Percentiles rank a stretch among this genome's conserved stretches.
phyloP scores from a whole-genome alignment of 2,329 filamentous ascomycete genomes.

The Colletotrichum somersetense region DNA sequence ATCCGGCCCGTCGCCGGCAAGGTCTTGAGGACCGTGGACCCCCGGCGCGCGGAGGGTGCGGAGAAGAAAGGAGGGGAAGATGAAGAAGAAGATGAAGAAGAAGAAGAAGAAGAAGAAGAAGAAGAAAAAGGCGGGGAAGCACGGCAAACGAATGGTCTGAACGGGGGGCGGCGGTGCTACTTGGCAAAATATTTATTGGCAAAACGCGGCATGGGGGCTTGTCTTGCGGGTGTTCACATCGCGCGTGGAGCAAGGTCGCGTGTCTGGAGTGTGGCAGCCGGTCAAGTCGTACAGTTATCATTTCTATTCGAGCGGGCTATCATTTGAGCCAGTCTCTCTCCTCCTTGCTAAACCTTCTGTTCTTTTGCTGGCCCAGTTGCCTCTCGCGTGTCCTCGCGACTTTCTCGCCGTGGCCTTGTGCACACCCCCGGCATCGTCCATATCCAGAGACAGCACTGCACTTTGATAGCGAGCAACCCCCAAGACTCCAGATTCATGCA shows the following conservation, averaged over 20 bases:
- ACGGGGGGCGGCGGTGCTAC: neutral
- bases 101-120: neutral
- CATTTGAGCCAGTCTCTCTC: neutral
- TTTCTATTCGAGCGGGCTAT: neutral
- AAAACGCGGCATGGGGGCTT: neutral
- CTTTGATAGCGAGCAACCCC: constrained; percentile 11
- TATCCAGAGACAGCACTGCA: neutral
- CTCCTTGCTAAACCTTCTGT: neutral
- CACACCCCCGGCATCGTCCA: neutral
- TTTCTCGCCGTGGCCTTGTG: neutral
- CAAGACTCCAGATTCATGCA: constrained; percentile 30
- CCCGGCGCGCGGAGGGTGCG: no score
- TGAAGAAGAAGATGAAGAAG: no score
- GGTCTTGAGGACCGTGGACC: constrained; percentile 27
- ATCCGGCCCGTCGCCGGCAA: constrained; percentile 50
- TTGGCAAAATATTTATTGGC: no score
- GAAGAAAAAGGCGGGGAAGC: neutral
- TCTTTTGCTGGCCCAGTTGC: neutral
- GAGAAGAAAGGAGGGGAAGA: no score
- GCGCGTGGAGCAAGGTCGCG: neutral
- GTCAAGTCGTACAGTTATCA: neutral
- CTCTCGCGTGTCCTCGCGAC: neutral
- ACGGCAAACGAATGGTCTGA: neutral
- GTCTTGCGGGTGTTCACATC: neutral
- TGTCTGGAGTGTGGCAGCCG: neutral